Conservation (phyloP, 345 rosid genomes). For the Syzygium aromaticum region DNA sequence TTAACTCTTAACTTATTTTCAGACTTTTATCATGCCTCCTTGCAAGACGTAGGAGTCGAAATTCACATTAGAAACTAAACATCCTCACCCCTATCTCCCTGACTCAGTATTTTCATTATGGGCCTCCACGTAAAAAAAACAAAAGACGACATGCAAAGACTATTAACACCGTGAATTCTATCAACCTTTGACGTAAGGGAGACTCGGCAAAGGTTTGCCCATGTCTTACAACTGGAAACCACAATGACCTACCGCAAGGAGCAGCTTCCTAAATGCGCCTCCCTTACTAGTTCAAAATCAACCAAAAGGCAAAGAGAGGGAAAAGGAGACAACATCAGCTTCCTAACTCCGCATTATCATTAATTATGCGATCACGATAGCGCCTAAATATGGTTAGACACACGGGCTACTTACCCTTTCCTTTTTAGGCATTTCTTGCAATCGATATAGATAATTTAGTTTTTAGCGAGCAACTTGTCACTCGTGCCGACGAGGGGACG, state of each 20-base stretch:
- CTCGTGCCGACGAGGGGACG: neutral
- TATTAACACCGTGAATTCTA: neutral
- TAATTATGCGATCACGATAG: neutral
- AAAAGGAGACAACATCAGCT: neutral
- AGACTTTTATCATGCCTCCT: no score
- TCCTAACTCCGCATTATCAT: neutral
- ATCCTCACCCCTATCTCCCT: no score
- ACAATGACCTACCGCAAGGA: neutral
- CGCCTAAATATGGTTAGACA: neutral
- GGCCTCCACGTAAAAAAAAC: neutral
- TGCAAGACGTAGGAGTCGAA: no score
- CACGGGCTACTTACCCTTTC: rapidly evolving
- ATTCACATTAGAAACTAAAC: no score
- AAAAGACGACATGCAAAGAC: neutral
- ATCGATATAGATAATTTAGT: neutral
- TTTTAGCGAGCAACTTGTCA: neutral
- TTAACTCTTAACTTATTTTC: no score
- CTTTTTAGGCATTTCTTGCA: neutral
- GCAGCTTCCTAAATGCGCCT: neutral
- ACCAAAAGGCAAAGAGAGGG: neutral
- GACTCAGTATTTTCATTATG: neutral
- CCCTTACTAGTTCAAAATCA: neutral
- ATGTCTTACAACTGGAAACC: neutral
- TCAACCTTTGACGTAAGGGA: neutral
- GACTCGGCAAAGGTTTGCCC: neutral